phyloP scores from a whole-genome alignment of 2,329 filamentous ascomycete genomes.

The Penicillium griseofulvum region DNA sequence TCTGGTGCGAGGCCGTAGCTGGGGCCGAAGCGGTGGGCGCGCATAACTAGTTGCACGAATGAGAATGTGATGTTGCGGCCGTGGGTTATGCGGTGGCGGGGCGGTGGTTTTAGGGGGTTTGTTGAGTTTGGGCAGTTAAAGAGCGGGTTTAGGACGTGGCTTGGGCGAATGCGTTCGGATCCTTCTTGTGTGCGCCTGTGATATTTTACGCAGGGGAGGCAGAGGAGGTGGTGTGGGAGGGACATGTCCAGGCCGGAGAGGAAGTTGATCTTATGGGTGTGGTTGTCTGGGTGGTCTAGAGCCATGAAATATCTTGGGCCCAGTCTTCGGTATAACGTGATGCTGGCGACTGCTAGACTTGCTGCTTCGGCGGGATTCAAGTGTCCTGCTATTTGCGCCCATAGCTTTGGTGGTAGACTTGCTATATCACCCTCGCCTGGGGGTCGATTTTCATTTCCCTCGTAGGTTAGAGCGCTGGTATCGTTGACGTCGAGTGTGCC shows the following conservation, averaged over 20 bases:
- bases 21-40: conserved; percentile 49
- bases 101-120: conserved; percentile 48
- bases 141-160: conserved; percentile 55
- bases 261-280: conserved; percentile 50
- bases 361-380: conserved; percentile 49
- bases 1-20: conserved; percentile 50
- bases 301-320: conserved; percentile 41
- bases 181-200: conserved; percentile 55
- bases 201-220: conserved; percentile 57
- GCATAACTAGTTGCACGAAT: conserved; percentile 58
- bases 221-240: conserved; percentile 58
- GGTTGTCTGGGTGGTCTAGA: conserved; percentile 46
- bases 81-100: conserved; percentile 54
- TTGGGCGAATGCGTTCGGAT: conserved; percentile 53
- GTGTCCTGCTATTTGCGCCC: conserved; percentile 45
- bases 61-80: conserved; percentile 57
- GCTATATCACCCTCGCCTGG: conserved; percentile 46
- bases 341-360: conserved; percentile 50
- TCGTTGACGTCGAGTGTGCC: conserved; percentile 33
- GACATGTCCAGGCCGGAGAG: conserved; percentile 51
- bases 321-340: conserved; percentile 46
- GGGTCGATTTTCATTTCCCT: conserved; percentile 23
- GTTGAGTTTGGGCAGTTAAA: conserved; percentile 56
- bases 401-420: conserved; percentile 47
- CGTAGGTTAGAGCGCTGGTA: conserved; percentile 13